Evolutionary conservation across 225 moss, liverwort and hornwort genomes (phyloP), one percentile per base, ranked within the genome.

Genomic region (Pseudisothecium myosuroides): DNA sequence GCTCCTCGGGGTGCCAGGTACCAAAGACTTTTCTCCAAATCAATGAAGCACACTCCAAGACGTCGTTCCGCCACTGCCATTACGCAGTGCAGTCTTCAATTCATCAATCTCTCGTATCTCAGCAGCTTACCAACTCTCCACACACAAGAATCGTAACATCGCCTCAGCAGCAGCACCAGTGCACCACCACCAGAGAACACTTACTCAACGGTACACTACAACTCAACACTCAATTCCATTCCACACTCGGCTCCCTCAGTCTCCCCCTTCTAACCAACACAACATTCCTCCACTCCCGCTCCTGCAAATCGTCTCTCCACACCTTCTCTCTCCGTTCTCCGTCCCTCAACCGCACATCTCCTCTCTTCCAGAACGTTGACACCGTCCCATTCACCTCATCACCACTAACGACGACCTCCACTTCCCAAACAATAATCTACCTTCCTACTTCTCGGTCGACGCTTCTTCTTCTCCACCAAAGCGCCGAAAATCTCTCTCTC

Each of bases 1-100:
- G 90, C 81, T 84, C 89, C 87, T 89, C 83, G 87, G 80, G 83
- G 76, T 74, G 82, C 85, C 89, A 87, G 81, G 90, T 89, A 88
- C 81, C 73, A 86, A 83, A 89, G 89, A 87, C 90, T 89, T 85
- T 88, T 82, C 87, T 87, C 89, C 56, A 75, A 81, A 69, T 82
- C 89, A 71, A 87, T 50, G 71, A 81, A 68, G 45, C 89, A 72
- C 47, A 72, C 47, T 67, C 69, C 83, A 75, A 63, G 77, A 86
- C 74, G 34, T 62, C 74, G 39, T 56, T 87, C 76, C 87, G 76
- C 81, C 85, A 90, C 89, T 87, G 75, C 90, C 87, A 76, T 87
- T 71, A 69, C 56, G 32, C 88, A 85, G 54, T 47, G 66, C 9
- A 65, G 63, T 85, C 76, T 81, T 87, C 43, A 89, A 89, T 84